Evolutionary conservation across 2,329 filamentous ascomycete genomes (phyloP).

Genomic region (Hirsutella minnesotensis): DNA sequence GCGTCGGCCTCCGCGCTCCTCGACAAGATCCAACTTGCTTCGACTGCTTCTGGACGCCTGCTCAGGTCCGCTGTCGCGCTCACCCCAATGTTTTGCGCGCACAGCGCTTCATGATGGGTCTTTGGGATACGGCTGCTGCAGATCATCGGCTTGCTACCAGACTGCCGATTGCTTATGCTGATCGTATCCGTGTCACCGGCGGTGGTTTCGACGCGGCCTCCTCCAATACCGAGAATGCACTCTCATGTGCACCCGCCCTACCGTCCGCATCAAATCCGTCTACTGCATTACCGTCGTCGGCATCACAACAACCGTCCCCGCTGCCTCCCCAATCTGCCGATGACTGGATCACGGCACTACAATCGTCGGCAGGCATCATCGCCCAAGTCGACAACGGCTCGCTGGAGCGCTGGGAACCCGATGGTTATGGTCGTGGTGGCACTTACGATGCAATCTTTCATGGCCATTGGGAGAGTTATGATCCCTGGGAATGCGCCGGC

Average conservation of each 20-base stretch:
- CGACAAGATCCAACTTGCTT: slow-evolving; percentile 51
- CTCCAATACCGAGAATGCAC: too few species aligned
- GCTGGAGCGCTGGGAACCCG: slow-evolving; percentile 59
- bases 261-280: too few species aligned
- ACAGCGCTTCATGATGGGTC: slow-evolving; percentile 53
- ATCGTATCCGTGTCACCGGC: slow-evolving; percentile 55
- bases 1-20: slow-evolving; percentile 12
- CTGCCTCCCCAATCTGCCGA: slow-evolving; percentile 18
- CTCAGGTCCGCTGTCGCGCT: slow-evolving; percentile 55
- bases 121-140: slow-evolving; percentile 45
- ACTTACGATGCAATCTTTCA: slow-evolving; percentile 42
- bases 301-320: slow-evolving; percentile 1
- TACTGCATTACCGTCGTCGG: too few species aligned
- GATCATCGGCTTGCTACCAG: slow-evolving; percentile 46
- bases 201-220: slow-evolving; percentile 16
- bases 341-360: slow-evolving; percentile 25
- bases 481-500: slow-evolving; percentile 42
- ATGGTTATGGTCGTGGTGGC: slow-evolving; percentile 50
- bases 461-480: slow-evolving; percentile 43
- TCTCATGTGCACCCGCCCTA: too few species aligned
- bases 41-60: slow-evolving; percentile 63
- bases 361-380: slow-evolving; percentile 38
- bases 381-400: slow-evolving; percentile 62
- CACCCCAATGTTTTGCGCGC: slow-evolving; percentile 51
- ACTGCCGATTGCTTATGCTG: slow-evolving; percentile 55